Conservation (phyloP, 192 early-diverging fungal species). For the Funneliformis mosseae region DNA sequence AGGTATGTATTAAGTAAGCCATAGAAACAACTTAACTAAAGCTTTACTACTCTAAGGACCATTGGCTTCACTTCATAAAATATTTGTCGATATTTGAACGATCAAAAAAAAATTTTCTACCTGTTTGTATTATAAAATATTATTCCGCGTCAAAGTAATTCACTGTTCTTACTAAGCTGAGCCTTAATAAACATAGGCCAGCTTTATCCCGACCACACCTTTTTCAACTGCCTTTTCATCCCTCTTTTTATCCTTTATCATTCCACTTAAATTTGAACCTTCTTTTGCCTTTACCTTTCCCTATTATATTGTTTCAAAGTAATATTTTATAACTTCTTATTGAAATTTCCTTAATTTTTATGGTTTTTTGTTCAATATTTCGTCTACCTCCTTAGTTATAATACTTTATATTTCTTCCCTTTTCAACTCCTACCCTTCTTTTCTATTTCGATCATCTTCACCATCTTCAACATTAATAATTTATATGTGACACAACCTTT, state of each 20-base stretch:
- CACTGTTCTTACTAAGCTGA: neutral
- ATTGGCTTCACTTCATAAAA: neutral
- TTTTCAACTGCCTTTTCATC: neutral
- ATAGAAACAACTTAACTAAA: neutral
- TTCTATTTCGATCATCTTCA: constrained; percentile 13
- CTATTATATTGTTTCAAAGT: neutral
- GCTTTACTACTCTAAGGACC: neutral
- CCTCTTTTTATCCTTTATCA: neutral
- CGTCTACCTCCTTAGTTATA: neutral
- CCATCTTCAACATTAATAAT: constrained; percentile 6
- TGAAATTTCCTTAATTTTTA: neutral
- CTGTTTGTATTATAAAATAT: neutral
- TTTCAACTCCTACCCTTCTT: neutral
- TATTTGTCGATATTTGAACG: neutral
- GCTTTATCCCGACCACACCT: neutral
- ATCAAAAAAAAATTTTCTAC: neutral
- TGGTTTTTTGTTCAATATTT: neutral
- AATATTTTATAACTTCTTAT: neutral
- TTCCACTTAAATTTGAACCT: neutral
- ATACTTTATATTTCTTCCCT: neutral
- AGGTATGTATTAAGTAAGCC: neutral
- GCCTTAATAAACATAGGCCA: constrained; percentile 8
- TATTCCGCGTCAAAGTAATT: neutral
- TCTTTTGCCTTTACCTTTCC: neutral
- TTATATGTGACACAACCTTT: neutral